phyloP scores from a whole-genome alignment of 2,329 filamentous ascomycete genomes.

The Fusarium sp. region DNA sequence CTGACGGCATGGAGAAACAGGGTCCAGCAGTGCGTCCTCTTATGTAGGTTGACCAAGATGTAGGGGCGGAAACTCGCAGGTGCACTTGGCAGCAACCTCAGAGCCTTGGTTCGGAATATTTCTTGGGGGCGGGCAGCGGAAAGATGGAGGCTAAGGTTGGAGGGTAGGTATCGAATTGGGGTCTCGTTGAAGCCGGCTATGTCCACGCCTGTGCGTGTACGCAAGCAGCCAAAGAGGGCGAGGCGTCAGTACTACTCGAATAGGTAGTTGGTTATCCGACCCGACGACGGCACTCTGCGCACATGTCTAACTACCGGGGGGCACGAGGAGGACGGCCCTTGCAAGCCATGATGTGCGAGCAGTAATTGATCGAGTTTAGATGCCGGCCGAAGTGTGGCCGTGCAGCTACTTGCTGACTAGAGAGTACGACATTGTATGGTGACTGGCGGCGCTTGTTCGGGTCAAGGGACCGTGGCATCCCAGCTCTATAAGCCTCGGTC shows the following conservation, averaged over 20 bases:
- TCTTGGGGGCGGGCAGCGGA: conserved; percentile 22
- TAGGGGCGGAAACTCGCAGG: conserved; percentile 14
- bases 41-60: neutral
- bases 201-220: conserved; percentile 29
- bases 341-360: neutral
- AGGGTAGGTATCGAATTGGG: conserved; percentile 5
- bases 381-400: conserved; percentile 24
- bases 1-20: conserved; percentile 2
- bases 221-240: conserved; percentile 9
- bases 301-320: neutral
- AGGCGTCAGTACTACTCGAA: conserved; percentile 17
- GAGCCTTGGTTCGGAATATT: conserved; percentile 25
- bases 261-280: conserved; percentile 13
- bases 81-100: neutral
- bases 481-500: conserved; percentile 44
- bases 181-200: conserved; percentile 39
- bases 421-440: conserved; percentile 3
- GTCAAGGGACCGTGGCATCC: conserved; percentile 44
- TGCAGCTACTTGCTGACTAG: neutral
- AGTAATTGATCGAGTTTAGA: neutral
- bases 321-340: conserved; percentile 1
- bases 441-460: conserved; percentile 38
- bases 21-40: conserved; percentile 4
- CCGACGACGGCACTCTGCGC: neutral
- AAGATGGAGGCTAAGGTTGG: conserved; percentile 40